Evolutionary conservation across 1,284 basidiomycete genomes (phyloP).

Genomic region (Singerocomus inundabilis): DNA sequence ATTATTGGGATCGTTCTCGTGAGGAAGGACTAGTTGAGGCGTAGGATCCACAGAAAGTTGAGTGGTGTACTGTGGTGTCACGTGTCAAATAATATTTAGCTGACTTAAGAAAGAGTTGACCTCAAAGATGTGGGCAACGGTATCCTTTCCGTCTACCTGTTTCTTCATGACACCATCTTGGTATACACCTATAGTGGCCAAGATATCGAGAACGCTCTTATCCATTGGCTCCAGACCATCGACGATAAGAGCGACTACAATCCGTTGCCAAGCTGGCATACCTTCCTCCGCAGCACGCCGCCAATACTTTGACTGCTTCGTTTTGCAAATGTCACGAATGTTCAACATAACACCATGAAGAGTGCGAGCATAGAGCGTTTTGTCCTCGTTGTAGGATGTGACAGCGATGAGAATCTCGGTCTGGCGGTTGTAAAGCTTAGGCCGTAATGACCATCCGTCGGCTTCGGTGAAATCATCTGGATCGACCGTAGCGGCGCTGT

Average conservation of each 20-base stretch:
- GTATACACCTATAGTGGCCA: slow-evolving; percentile 87
- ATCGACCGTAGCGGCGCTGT: slow-evolving; percentile 91
- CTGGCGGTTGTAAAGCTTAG: slow-evolving; percentile 83
- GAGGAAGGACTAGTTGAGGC: slow-evolving; percentile 88
- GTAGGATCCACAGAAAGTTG: slow-evolving; percentile 89
- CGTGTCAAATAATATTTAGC: slow-evolving; percentile 7
- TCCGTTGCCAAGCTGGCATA: slow-evolving; percentile 87
- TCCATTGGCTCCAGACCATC: slow-evolving; percentile 97
- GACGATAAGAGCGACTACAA: slow-evolving; percentile 88
- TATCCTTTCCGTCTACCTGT: slow-evolving; percentile 88
- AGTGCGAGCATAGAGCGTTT: slow-evolving; percentile 89
- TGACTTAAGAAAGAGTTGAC: slow-evolving; percentile 37
- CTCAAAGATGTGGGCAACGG: slow-evolving; percentile 90
- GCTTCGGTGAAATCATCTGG: slow-evolving; percentile 89
- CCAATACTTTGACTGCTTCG: slow-evolving; percentile 95
- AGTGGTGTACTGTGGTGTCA: slow-evolving; percentile 71
- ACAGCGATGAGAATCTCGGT: slow-evolving; percentile 94
- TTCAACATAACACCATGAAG: slow-evolving; percentile 97
- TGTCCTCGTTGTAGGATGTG: slow-evolving; percentile 91
- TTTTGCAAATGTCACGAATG: slow-evolving; percentile 97
- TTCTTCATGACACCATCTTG: slow-evolving; percentile 98
- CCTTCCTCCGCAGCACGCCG: slow-evolving; percentile 83
- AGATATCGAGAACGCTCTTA: slow-evolving; percentile 86
- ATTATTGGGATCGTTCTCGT: slow-evolving; percentile 86
- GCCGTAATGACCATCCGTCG: slow-evolving; percentile 81